phyloP scores from a whole-genome alignment of 1,284 basidiomycete genomes.

The Ustilago tritici region DNA sequence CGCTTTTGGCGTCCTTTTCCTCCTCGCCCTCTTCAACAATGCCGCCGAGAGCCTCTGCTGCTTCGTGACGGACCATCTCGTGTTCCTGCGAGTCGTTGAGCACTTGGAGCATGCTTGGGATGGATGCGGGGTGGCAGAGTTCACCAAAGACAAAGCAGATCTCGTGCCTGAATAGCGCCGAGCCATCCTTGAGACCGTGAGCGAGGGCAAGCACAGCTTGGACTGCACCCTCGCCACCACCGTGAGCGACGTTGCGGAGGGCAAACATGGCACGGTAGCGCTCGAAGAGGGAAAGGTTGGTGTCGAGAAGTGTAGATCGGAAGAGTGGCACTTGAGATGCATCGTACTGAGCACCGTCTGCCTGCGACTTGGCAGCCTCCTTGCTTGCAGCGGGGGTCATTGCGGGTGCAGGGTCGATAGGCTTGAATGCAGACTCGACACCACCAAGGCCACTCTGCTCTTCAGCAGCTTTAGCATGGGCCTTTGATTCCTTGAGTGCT shows the following conservation, averaged over 20 bases:
- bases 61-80: conserved; percentile 99
- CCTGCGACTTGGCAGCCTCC: conserved; percentile 35
- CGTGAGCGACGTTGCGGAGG: conserved; percentile 74
- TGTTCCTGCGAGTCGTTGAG: conserved; percentile 81
- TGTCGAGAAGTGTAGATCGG: conserved; percentile 78
- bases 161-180: conserved; percentile 60
- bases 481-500: conserved; percentile 57
- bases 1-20: conserved; percentile 38
- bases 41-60: conserved; percentile 95
- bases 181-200: conserved; percentile 78
- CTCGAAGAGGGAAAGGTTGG: conserved; percentile 82
- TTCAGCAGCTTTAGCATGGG: conserved; percentile 23
- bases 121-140: conserved; percentile 86
- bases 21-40: conserved; percentile 83
- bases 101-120: conserved; percentile 84
- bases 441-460: conserved; percentile 33
- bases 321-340: conserved; percentile 73
- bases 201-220: conserved; percentile 89
- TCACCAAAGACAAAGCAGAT: conserved; percentile 87
- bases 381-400: conserved; percentile 61
- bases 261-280: conserved; percentile 99
- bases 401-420: conserved; percentile 92
- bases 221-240: conserved; percentile 59
- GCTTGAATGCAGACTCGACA: conserved; percentile 75
- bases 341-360: conserved; percentile 45